phyloP scores from a whole-genome alignment of 2,329 filamentous ascomycete genomes.

The Biscogniauxia mediterranea region DNA sequence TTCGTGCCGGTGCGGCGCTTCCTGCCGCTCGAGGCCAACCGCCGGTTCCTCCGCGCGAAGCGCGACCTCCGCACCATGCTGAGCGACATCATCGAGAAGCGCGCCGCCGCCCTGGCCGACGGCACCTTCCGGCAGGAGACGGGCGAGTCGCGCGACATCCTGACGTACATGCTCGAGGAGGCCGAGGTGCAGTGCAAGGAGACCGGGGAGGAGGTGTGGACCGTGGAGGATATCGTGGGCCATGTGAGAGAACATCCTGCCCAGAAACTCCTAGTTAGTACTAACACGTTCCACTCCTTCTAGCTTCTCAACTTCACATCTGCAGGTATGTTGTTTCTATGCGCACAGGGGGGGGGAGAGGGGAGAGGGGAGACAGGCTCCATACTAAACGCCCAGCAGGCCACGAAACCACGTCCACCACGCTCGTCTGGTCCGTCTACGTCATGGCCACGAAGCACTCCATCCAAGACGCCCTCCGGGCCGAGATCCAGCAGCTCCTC shows the following conservation, averaged over 20 bases:
- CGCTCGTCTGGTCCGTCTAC: constrained; percentile 35
- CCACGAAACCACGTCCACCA: constrained; percentile 36
- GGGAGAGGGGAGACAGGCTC: constrained; percentile 13
- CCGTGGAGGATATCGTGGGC: constrained; percentile 32
- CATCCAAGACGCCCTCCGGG: constrained; percentile 33
- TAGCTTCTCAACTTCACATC: constrained; percentile 22
- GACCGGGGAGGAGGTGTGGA: constrained; percentile 28
- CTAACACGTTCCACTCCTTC: neutral
- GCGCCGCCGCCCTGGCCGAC: constrained; percentile 28
- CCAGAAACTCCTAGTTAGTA: neutral
- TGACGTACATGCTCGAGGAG: constrained; percentile 34
- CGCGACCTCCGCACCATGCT: constrained; percentile 35
- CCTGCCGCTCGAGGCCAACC: constrained; percentile 40
- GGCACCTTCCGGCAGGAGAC: constrained; percentile 20
- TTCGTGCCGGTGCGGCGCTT: constrained; percentile 33
- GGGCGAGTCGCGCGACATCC: constrained; percentile 23
- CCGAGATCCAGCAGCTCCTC: constrained; percentile 29
- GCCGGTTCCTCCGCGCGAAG: constrained; percentile 35
- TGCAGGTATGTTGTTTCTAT: constrained; percentile 17
- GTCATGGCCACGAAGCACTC: constrained; percentile 30
- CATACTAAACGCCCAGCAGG: constrained; percentile 15
- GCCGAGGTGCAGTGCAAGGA: constrained; percentile 18
- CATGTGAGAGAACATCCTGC: constrained; percentile 25
- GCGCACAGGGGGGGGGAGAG: too few relatives aligned
- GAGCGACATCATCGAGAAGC: constrained; percentile 30